Percentiles rank a stretch among this genome's conserved stretches.
phyloP scores from a whole-genome alignment of 202 grass and related monocot genomes.

The Miscanthus sacchariflorus region DNA sequence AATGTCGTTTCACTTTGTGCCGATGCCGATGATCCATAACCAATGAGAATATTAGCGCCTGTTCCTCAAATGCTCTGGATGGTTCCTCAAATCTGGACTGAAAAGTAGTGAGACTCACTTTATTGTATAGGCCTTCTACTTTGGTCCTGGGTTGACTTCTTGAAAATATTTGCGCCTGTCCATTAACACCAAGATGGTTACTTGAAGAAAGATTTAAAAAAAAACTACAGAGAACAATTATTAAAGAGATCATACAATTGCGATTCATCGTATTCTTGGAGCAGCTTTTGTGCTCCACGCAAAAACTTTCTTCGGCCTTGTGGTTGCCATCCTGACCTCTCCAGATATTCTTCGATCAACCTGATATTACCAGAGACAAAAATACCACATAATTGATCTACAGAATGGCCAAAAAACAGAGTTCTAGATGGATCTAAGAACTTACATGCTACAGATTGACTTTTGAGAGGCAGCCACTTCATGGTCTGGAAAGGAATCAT shows the following conservation, averaged over 20 bases:
- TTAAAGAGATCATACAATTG: constrained; percentile 54
- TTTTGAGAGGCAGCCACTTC: constrained; percentile 87
- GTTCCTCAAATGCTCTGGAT: background rate
- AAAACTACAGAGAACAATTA: background rate
- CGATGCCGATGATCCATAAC: background rate
- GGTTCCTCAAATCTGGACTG: constrained; percentile 41
- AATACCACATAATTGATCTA: constrained; percentile 29
- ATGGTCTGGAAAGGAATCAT: constrained; percentile 94
- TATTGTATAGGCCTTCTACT: constrained; percentile 40
- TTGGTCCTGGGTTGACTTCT: constrained; percentile 57
- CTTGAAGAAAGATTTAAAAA: background rate
- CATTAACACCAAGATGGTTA: constrained; percentile 45
- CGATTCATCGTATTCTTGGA: constrained; percentile 53
- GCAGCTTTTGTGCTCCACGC: constrained; percentile 52
- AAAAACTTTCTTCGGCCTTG: constrained; percentile 46
- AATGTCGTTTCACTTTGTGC: background rate
- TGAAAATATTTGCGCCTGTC: constrained; percentile 72
- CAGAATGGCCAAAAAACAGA: constrained; percentile 38
- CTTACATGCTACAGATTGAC: constrained; percentile 95
- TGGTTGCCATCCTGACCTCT: constrained; percentile 74
- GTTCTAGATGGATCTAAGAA: constrained; percentile 7
- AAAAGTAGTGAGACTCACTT: background rate
- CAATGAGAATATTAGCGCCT: background rate
- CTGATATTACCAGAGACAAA: constrained; percentile 52
- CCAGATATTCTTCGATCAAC: constrained; percentile 99